Evolutionary conservation across 257 asterid species (phyloP).

Genomic region (Knoxia roxburghii): DNA sequence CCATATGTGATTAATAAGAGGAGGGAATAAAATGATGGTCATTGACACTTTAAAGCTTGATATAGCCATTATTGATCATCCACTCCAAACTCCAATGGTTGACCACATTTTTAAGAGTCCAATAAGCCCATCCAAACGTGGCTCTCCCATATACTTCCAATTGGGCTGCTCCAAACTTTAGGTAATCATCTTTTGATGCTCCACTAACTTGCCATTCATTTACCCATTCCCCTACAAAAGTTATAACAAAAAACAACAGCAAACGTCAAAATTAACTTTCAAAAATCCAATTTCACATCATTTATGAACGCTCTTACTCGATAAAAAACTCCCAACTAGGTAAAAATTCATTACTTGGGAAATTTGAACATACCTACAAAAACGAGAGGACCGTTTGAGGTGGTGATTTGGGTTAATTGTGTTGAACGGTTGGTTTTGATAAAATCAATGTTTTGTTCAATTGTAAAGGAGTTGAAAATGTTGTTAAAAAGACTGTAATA

Average conservation of each 20-base stretch:
- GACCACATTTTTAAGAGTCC: constrained; percentile 52
- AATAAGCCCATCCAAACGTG: constrained; percentile 77
- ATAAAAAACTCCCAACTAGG: no score
- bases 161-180: constrained; percentile 46
- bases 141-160: constrained; percentile 51
- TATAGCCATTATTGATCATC: constrained; percentile 66
- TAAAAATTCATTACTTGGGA: no score
- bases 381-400: constrained; percentile 54
- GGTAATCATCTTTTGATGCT: constrained; percentile 51
- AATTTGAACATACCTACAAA: constrained; percentile 41
- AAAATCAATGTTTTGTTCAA: constrained; percentile 46
- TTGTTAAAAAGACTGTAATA: constrained; percentile 46
- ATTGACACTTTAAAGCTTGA: constrained; percentile 33
- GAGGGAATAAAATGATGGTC: no score
- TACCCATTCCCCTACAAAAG: constrained; percentile 65
- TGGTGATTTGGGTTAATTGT: constrained; percentile 30
- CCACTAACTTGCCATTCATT: constrained; percentile 54
- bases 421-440: constrained; percentile 34
- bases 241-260: neutral
- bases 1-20: neutral
- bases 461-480: constrained; percentile 23
- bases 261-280: neutral
- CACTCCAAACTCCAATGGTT: constrained; percentile 58
- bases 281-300: neutral
- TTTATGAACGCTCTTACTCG: no score